phyloP scores from a whole-genome alignment of 176 grass and related monocot genomes.

The Oropetium thomaeum region DNA sequence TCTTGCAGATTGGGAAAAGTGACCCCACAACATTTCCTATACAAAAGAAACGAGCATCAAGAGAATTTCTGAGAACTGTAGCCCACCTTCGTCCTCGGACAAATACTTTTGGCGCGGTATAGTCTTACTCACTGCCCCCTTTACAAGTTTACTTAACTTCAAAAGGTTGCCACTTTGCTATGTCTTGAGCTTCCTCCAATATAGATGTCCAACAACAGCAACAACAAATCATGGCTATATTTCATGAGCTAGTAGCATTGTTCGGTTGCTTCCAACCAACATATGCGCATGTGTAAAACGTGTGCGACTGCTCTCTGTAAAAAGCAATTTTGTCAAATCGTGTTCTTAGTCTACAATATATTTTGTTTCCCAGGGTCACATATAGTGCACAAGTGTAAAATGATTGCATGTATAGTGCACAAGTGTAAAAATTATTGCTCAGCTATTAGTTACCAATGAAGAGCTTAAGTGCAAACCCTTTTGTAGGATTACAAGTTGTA shows the following conservation, averaged over 20 bases:
- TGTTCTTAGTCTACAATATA: not conserved
- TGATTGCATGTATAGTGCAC: too few species aligned
- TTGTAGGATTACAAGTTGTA: not conserved
- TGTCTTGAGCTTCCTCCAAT: not conserved
- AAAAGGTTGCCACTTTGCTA: not conserved
- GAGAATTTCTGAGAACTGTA: slow-evolving; percentile 90
- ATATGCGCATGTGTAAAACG: too few species aligned
- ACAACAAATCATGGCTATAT: too few species aligned
- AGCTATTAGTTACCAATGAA: not conserved
- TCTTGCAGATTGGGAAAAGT: slow-evolving; percentile 89
- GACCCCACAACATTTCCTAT: slow-evolving; percentile 86
- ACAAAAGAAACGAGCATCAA: slow-evolving; percentile 88
- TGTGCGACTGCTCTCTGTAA: too few species aligned
- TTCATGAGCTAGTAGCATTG: too few species aligned
- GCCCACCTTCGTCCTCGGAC: slow-evolving; percentile 97
- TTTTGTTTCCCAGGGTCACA: not conserved
- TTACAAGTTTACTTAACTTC: slow-evolving; percentile 3
- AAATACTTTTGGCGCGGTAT: slow-evolving; percentile 97
- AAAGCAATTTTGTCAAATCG: not conserved
- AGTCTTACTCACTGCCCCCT: slow-evolving; percentile 19
- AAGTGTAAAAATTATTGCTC: not conserved
- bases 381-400: slow-evolving; percentile 1
- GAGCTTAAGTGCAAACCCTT: not conserved
- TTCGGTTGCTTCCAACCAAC: too few species aligned
- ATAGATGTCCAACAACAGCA: slow-evolving; percentile 16